Evolutionary conservation across 495 filamentous ascomycete species (phyloP).

Genomic region (Amorphotheca resinae): DNA sequence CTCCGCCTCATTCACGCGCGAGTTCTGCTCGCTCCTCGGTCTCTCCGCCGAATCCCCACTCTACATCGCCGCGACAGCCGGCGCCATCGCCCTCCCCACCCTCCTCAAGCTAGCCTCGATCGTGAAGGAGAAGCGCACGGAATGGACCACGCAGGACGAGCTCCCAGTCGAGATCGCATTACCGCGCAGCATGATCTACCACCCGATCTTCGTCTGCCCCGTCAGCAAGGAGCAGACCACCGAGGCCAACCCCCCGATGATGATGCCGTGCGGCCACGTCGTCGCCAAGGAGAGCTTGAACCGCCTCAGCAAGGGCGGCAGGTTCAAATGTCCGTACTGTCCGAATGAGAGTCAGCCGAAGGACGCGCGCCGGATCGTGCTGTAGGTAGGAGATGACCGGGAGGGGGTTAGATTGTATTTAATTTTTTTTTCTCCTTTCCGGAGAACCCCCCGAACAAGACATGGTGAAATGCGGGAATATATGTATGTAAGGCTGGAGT

Average conservation of each 20-base stretch:
- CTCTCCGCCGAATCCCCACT: slow-evolving; percentile 81
- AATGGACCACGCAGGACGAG: slow-evolving; percentile 88
- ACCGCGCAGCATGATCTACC: slow-evolving; percentile 76
- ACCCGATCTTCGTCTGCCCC: slow-evolving; percentile 95
- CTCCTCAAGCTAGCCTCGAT: slow-evolving; percentile 71
- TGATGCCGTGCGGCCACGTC: slow-evolving; percentile 95
- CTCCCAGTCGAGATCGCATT: slow-evolving; percentile 88
- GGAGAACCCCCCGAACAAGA: too few relatives aligned
- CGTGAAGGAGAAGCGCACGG: slow-evolving; percentile 75
- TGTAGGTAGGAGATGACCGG: too few relatives aligned
- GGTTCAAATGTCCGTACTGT: slow-evolving; percentile 96
- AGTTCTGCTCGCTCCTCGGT: slow-evolving; percentile 88
- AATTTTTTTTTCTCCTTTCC: too few relatives aligned
- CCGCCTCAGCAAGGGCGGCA: slow-evolving; percentile 58
- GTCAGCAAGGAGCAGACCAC: slow-evolving; percentile 94
- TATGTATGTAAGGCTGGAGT: too few relatives aligned
- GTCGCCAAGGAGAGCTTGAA: slow-evolving; percentile 73
- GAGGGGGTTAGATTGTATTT: too few relatives aligned
- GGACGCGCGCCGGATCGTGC: slow-evolving; percentile 61
- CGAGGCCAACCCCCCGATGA: slow-evolving; percentile 88
- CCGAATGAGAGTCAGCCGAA: slow-evolving; percentile 65
- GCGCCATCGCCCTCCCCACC: slow-evolving; percentile 77
- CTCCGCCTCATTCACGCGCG: slow-evolving; percentile 70
- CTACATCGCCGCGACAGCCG: slow-evolving; percentile 82
- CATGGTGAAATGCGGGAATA: too few relatives aligned